These are phyloP conservation scores for Apiotrichum gracile DNA, from an alignment of 1,284 basidiomycete genomes.

Conservation along the genomic window DNA sequence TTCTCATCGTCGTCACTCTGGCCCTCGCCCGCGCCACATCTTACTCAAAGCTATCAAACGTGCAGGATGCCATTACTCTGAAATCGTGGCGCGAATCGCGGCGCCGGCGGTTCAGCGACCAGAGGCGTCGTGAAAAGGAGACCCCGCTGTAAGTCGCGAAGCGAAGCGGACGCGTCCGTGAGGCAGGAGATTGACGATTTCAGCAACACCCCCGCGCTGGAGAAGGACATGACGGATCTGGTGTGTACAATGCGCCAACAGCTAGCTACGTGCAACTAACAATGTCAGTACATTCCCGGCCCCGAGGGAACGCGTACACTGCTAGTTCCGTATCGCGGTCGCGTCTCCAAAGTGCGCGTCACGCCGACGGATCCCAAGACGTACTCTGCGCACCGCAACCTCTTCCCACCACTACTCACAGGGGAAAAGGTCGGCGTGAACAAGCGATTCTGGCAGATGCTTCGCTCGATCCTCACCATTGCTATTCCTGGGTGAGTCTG, in stretches of 20 bases:
- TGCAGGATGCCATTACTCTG: constrained; percentile 20
- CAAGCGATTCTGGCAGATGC: constrained; percentile 69
- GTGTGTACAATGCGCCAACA: constrained; percentile 25
- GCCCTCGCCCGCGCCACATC: constrained; percentile 5
- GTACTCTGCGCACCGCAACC: constrained; percentile 28
- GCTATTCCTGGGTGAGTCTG: constrained; percentile 56
- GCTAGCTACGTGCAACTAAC: background rate
- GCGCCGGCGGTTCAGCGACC: constrained; percentile 21
- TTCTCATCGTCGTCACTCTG: constrained; percentile 17
- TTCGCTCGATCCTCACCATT: constrained; percentile 68
- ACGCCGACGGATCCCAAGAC: constrained; percentile 31
- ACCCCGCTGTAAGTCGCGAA: constrained; percentile 38
- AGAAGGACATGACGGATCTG: constrained; percentile 47
- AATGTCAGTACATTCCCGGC: constrained; percentile 39
- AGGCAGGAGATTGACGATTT: background rate
- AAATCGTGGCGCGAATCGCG: constrained; percentile 29
- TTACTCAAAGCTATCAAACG: background rate
- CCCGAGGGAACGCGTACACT: constrained; percentile 56
- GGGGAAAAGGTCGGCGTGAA: constrained; percentile 66
- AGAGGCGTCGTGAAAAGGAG: constrained; percentile 31
- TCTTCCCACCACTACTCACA: constrained; percentile 33
- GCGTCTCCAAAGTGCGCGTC: constrained; percentile 57
- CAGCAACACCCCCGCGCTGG: constrained; percentile 46
- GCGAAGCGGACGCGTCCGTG: background rate
- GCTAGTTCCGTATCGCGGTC: constrained; percentile 61